Evolutionary conservation across 805 yeast genomes (phyloP).

Genomic region (Candida nitratophila): DNA sequence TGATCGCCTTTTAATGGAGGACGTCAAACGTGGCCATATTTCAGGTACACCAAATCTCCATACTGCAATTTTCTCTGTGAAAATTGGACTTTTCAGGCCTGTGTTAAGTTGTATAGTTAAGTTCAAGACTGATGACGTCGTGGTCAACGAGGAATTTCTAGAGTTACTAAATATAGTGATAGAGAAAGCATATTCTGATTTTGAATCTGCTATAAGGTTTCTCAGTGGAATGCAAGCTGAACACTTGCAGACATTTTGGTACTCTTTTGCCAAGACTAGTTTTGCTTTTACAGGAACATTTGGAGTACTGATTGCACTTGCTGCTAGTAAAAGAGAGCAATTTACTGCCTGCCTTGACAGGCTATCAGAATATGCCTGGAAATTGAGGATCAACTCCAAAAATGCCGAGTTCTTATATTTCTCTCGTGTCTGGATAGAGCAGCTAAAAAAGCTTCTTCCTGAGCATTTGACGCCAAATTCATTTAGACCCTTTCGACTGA

Average conservation of each 20-base stretch:
- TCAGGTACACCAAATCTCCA: conserved; percentile 10
- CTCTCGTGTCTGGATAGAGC: conserved; percentile 11
- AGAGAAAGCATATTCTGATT: conserved; percentile 9
- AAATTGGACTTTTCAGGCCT: conserved; percentile 8
- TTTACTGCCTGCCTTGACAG: conserved; percentile 6
- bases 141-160: conserved; percentile 7
- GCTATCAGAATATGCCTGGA: conserved; percentile 12
- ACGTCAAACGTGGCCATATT: conserved; percentile 11
- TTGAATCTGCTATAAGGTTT: conserved; percentile 7
- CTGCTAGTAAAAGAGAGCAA: conserved; percentile 3
- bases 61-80: conserved; percentile 6
- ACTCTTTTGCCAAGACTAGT: conserved; percentile 9
- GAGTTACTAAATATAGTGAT: conserved; percentile 4
- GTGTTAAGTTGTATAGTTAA: conserved; percentile 6
- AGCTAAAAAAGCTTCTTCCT: conserved; percentile 4
- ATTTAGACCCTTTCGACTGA: background rate
- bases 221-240: conserved; percentile 12
- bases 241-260: conserved; percentile 14
- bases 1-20: conserved; percentile 4
- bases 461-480: background rate
- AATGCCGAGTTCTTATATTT: conserved; percentile 12
- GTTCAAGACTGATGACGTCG: conserved; percentile 1
- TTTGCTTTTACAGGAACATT: conserved; percentile 7
- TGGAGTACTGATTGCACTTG: conserved; percentile 6
- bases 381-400: conserved; percentile 9